Evolutionary conservation across 108 stramenopile genomes (phyloP), one percentile per base, ranked within the genome.

Genomic region (Skeletonema costatum): DNA sequence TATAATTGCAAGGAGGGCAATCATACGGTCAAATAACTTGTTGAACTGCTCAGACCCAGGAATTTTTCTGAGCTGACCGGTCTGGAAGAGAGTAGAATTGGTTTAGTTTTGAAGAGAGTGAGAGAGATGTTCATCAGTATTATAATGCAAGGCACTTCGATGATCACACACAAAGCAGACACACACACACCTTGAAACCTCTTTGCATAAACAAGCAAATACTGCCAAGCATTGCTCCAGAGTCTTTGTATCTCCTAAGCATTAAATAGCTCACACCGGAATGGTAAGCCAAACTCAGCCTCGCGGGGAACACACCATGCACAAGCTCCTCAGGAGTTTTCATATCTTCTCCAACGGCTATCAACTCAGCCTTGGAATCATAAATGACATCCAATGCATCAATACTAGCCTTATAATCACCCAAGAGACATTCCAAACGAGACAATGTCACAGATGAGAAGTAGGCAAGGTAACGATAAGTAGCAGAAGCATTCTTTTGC

Each of bases 371-470:
- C 61, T 78, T 72, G 35, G 82, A 32, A 30, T 74, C 71, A 60
- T 80, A 69, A 73, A 92, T 79, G 67, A 89, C 86, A 32, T 77
- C 76, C 70, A 96, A 83, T n/a, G 90, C 92, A 25, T 75, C 66
- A 59, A 96, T 75, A 68, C 90, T 93, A 32, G 90, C 85, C 41
- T 87, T 71, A 77, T 97, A 99, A 80, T 99, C 99, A 2, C 97
- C 96, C 73, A 99, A 78, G 16, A 99, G 84, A 77, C 98, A 99
- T 70, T 99, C 96, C 69, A 99, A 85, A 51, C 99, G 93, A 67
- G 86, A 88, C 60, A 98, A 78, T 36, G 97, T 91, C 16, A 99
- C 90, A 31, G 93, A 82, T 9, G 96, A 87, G 79, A 99, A 99
- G 87, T 98, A 96, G 33, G 95, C 98, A 35, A 97, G 76, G 85